Evolutionary conservation across 257 asterid genomes (phyloP).

Genomic region (Nicotiana paniculata): DNA sequence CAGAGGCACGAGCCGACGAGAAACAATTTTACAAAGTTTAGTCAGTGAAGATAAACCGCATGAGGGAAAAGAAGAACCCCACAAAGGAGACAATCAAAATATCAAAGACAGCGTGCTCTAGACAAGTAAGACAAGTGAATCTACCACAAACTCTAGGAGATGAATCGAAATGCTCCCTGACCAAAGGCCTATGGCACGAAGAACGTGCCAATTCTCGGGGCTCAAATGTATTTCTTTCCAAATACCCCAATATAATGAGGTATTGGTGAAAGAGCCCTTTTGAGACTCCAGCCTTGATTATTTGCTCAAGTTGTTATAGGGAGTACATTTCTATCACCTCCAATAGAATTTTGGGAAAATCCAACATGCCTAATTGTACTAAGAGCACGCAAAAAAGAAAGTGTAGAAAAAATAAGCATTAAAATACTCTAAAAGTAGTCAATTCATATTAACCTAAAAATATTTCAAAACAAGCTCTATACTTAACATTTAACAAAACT

Average conservation of each 20-base stretch:
- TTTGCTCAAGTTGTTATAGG: constrained; percentile 16
- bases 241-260: constrained; percentile 25
- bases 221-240: constrained; percentile 57
- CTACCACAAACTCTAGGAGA: constrained; percentile 21
- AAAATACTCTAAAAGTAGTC: background rate
- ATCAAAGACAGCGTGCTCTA: background rate
- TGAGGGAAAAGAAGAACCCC: background rate
- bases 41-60: background rate
- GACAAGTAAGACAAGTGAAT: constrained; percentile 4
- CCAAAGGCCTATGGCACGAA: constrained; percentile 93
- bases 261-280: constrained; percentile 39
- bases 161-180: constrained; percentile 54
- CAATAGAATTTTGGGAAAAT: constrained; percentile 3
- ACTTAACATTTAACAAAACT: background rate
- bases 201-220: constrained; percentile 69
- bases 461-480: background rate
- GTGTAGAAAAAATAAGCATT: background rate
- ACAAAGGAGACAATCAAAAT: background rate
- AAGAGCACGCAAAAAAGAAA: background rate
- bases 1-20: background rate
- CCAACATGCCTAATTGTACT: constrained; percentile 7
- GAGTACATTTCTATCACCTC: constrained; percentile 41
- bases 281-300: constrained; percentile 97
- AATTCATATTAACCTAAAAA: background rate
- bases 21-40: background rate